These are phyloP conservation scores for Hypoxylon sp. DNA, from an alignment of 2,329 filamentous ascomycete genomes.

Conservation along the genomic window DNA sequence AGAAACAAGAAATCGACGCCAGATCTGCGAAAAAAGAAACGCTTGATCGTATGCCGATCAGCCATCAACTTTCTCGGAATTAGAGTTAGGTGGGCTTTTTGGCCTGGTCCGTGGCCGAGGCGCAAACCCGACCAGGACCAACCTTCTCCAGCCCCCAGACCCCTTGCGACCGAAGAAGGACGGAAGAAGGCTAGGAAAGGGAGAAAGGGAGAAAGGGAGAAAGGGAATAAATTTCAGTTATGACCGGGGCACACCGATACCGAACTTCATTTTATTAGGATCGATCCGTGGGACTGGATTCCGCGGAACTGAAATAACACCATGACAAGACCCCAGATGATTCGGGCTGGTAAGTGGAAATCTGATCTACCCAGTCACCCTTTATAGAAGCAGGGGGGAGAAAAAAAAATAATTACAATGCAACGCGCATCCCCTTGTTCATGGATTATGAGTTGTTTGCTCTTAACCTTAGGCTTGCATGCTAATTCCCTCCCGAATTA, in stretches of 20 bases:
- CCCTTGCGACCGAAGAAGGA: slow-evolving; percentile 39
- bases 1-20: slow-evolving; percentile 28
- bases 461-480: slow-evolving; percentile 25
- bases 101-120: slow-evolving; percentile 36
- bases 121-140: slow-evolving; percentile 30
- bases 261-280: slow-evolving; percentile 33
- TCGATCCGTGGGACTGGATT: slow-evolving; percentile 47
- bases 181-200: slow-evolving; percentile 27
- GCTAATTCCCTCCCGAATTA: slow-evolving; percentile 56
- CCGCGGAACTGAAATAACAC: slow-evolving; percentile 49
- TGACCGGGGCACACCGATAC: slow-evolving; percentile 30
- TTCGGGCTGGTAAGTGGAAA: slow-evolving; percentile 67
- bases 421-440: slow-evolving; percentile 38
- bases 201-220: slow-evolving; percentile 33
- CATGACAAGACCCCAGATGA: slow-evolving; percentile 70
- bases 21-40: slow-evolving; percentile 26
- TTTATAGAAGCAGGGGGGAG: slow-evolving; percentile 38
- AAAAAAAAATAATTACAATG: slow-evolving; percentile 43
- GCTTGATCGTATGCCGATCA: slow-evolving; percentile 27
- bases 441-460: slow-evolving; percentile 30
- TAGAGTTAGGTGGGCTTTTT: slow-evolving; percentile 40
- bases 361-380: slow-evolving; percentile 36
- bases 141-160: slow-evolving; percentile 32
- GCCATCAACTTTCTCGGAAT: slow-evolving; percentile 25
- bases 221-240: slow-evolving; percentile 33